These are phyloP conservation scores for Claviceps sp. DNA, from an alignment of 2,329 filamentous ascomycete species.

Conservation along the genomic window DNA sequence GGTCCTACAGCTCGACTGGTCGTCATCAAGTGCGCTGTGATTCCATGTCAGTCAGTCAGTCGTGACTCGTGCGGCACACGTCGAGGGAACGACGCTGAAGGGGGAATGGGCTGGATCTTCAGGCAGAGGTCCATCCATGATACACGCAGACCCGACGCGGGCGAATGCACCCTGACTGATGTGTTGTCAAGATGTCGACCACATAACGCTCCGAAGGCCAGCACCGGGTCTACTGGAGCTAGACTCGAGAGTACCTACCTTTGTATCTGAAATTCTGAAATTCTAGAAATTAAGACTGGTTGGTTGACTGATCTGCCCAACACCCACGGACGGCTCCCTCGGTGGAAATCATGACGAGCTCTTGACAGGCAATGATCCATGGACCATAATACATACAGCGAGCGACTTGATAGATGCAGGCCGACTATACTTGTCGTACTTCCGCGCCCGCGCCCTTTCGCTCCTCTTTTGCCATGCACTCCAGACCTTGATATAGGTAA, in stretches of 20 bases:
- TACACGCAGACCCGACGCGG: not conserved
- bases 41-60: not conserved
- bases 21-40: not conserved
- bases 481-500: not conserved
- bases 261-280: too few species aligned
- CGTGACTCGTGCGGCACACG: not conserved
- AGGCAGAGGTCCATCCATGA: slow-evolving; percentile 9
- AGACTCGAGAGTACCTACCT: too few species aligned
- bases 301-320: not conserved
- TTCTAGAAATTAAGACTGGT: too few species aligned
- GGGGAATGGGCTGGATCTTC: not conserved
- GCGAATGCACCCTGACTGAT: slow-evolving; percentile 16
- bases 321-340: not conserved
- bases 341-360: not conserved
- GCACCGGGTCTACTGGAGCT: not conserved
- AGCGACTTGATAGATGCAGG: too few species aligned
- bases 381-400: too few species aligned
- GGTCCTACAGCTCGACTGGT: not conserved
- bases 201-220: slow-evolving; percentile 16
- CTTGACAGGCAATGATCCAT: too few species aligned
- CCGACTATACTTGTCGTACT: not conserved
- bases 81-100: not conserved
- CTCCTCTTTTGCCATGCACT: not conserved
- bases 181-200: slow-evolving; percentile 34
- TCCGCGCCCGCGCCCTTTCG: not conserved